Evolutionary conservation across 2,329 filamentous ascomycete species (phyloP).

Genomic region (Didymella pomorum): DNA sequence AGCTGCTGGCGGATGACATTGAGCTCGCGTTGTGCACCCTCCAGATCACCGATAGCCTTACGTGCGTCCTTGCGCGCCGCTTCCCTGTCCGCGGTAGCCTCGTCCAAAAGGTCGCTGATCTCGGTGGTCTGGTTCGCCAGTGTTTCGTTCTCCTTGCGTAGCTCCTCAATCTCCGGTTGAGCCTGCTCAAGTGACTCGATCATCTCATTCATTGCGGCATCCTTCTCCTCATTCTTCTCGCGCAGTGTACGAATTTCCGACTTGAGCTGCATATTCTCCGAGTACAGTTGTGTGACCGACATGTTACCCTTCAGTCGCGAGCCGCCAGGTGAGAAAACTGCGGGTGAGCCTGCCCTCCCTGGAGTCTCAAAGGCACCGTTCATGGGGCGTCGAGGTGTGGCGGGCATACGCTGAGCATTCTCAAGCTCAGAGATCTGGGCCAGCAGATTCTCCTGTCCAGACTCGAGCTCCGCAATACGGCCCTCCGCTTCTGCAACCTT

Average conservation of each 20-base stretch:
- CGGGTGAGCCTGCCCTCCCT: constrained; percentile 59
- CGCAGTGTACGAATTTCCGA: constrained; percentile 76
- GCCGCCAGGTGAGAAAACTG: constrained; percentile 62
- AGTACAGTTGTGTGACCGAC: constrained; percentile 69
- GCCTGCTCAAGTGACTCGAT: constrained; percentile 84
- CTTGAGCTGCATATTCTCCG: constrained; percentile 70
- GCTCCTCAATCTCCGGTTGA: constrained; percentile 85
- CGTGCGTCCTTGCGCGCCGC: constrained; percentile 77
- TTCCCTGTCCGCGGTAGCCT: constrained; percentile 82
- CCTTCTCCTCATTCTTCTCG: constrained; percentile 76
- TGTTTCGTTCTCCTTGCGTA: constrained; percentile 80
- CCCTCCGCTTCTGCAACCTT: constrained; percentile 69
- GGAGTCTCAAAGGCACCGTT: constrained; percentile 62
- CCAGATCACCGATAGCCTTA: constrained; percentile 78
- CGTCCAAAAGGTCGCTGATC: constrained; percentile 78
- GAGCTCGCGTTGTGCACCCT: constrained; percentile 68
- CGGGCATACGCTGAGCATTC: constrained; percentile 49
- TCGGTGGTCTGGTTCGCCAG: constrained; percentile 82
- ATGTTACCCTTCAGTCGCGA: constrained; percentile 63
- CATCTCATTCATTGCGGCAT: constrained; percentile 82
- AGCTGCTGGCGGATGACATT: constrained; percentile 86
- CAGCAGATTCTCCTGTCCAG: constrained; percentile 67
- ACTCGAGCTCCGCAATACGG: constrained; percentile 70
- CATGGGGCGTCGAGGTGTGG: constrained; percentile 62
- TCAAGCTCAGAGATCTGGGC: constrained; percentile 58